These are phyloP conservation scores for Apiospora aurea DNA, from an alignment of 2,329 filamentous ascomycete species.

Conservation along the genomic window DNA sequence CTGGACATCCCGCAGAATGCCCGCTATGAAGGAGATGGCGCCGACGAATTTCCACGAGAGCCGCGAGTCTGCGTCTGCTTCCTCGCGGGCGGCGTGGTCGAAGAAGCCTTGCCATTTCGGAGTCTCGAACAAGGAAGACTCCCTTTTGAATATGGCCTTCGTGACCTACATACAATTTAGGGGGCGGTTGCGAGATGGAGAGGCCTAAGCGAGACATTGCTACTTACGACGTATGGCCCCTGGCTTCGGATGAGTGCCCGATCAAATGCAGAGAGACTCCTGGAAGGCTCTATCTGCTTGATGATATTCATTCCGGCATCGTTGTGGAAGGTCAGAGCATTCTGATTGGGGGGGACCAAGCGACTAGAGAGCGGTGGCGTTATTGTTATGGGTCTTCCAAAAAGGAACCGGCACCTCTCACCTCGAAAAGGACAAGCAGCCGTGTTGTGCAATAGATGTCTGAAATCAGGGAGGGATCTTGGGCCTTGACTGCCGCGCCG, in stretches of 20 bases:
- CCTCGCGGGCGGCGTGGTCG: neutral
- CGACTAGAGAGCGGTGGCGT: neutral
- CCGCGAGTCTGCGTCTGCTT: neutral
- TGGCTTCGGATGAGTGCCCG: slow-evolving; percentile 4
- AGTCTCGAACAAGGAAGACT: neutral
- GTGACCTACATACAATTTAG: neutral
- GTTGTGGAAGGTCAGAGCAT: neutral
- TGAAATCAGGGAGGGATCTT: neutral
- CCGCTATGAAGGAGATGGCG: neutral
- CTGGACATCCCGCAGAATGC: neutral
- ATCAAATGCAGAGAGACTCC: neutral
- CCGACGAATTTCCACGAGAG: neutral
- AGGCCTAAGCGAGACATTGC: too few species aligned
- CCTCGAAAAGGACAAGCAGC: slow-evolving; percentile 14
- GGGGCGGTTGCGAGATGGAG: neutral
- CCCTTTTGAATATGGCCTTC: neutral
- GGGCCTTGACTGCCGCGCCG: neutral
- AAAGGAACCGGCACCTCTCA: neutral
- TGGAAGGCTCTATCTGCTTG: neutral
- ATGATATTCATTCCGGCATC: slow-evolving; percentile 3
- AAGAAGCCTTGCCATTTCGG: neutral
- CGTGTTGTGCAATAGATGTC: slow-evolving; percentile 7
- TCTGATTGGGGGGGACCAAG: slow-evolving; percentile 2
- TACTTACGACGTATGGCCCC: neutral
- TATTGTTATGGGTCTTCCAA: neutral